Percentiles rank a stretch among this genome's conserved stretches.
Evolutionary conservation across 148 eudicot genomes (phyloP).

Genomic region (Drosera capensis): DNA sequence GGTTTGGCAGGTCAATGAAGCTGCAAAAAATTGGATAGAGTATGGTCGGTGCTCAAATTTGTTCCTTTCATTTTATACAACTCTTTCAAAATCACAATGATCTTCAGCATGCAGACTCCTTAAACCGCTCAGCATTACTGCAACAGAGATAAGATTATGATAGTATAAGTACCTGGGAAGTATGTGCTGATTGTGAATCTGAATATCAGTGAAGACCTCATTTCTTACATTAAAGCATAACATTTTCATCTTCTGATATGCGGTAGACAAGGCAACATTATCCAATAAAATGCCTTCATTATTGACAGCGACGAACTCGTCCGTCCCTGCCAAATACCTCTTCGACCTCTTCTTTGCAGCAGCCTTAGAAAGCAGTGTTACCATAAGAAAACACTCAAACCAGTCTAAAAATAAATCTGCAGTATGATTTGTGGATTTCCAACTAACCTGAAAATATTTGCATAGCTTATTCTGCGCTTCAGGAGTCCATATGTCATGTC

Average conservation of each 20-base stretch:
- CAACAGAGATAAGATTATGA: neutral
- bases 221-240: conserved; percentile 71
- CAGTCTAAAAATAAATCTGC: neutral
- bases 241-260: conserved; percentile 84
- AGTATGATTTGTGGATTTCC: neutral
- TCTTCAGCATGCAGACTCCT: no score
- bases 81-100: no score
- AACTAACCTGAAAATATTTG: conserved; percentile 81
- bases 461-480: conserved; percentile 76
- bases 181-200: conserved; percentile 76
- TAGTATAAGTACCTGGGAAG: conserved; percentile 59
- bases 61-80: no score
- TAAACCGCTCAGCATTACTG: no score
- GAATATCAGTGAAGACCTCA: conserved; percentile 79
- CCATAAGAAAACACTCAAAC: neutral
- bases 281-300: conserved; percentile 54
- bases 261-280: conserved; percentile 43
- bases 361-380: conserved; percentile 37
- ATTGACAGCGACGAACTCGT: conserved; percentile 55
- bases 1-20: conserved; percentile 83
- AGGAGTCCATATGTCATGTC: conserved; percentile 81
- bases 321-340: conserved; percentile 77
- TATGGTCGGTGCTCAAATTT: no score
- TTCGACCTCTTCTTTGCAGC: conserved; percentile 91
- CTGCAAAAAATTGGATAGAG: conserved; percentile 27